Evolutionary conservation across 169 alveolate genomes (phyloP).

Genomic region (Eimeria zaria): DNA sequence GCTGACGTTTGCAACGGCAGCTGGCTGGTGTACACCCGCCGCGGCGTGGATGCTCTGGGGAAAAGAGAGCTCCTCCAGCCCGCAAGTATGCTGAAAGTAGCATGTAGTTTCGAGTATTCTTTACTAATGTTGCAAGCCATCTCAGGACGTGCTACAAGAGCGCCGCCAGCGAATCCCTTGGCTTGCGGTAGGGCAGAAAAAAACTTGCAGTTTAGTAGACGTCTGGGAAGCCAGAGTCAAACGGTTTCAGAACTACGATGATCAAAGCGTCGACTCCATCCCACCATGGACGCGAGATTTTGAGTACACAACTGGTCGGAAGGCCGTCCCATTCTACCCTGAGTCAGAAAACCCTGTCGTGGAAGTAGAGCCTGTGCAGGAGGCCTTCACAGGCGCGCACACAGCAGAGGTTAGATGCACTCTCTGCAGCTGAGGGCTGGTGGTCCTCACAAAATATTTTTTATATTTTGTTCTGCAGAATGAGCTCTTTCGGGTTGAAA

Average conservation of each 20-base stretch:
- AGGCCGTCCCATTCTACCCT: constrained; percentile 70
- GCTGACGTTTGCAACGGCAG: constrained; percentile 49
- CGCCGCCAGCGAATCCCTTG: constrained; percentile 59
- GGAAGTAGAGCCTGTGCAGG: constrained; percentile 73
- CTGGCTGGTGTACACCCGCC: constrained; percentile 49
- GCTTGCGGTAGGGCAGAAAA: constrained; percentile 38
- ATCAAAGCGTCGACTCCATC: constrained; percentile 72
- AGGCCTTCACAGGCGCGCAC: constrained; percentile 74
- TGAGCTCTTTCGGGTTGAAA: constrained; percentile 77
- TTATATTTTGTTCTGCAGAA: constrained; percentile 19
- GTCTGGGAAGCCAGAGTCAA: neutral
- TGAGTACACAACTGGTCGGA: constrained; percentile 63
- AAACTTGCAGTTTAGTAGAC: neutral
- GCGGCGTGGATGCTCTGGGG: constrained; percentile 65
- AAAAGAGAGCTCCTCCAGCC: neutral
- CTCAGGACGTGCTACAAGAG: neutral
- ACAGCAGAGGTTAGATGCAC: constrained; percentile 46
- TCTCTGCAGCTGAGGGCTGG: neutral
- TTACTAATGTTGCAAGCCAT: neutral
- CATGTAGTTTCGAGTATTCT: neutral
- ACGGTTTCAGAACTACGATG: constrained; percentile 71
- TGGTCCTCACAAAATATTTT: neutral
- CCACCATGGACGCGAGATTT: constrained; percentile 65
- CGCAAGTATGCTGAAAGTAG: constrained; percentile 34
- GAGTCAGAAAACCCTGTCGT: constrained; percentile 71